These are phyloP conservation scores for Blastobotrys americana DNA, from an alignment of 805 yeast species.

Conservation along the genomic window DNA sequence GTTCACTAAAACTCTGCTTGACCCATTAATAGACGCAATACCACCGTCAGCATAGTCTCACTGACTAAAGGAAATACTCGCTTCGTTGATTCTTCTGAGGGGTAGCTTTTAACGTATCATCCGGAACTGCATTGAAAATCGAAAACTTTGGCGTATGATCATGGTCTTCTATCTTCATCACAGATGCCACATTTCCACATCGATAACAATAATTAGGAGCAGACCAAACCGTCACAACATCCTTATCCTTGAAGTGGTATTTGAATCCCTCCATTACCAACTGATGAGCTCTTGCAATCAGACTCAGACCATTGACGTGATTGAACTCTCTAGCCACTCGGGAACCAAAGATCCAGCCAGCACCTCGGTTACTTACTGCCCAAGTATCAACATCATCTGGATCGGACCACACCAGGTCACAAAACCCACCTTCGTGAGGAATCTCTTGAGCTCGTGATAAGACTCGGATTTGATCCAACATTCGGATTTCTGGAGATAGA, in stretches of 20 bases:
- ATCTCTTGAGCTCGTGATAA: slow-evolving; percentile 95
- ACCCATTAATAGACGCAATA: no score
- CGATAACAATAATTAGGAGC: slow-evolving; percentile 97
- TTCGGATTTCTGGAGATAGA: slow-evolving; percentile 90
- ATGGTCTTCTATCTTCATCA: slow-evolving; percentile 82
- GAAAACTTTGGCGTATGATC: slow-evolving; percentile 81
- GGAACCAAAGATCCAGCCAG: slow-evolving; percentile 96
- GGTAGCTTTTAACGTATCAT: slow-evolving; percentile 21
- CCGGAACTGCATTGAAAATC: slow-evolving; percentile 82
- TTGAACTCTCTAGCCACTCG: slow-evolving; percentile 93
- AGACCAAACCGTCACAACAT: slow-evolving; percentile 96
- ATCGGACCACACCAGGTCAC: slow-evolving; percentile 96
- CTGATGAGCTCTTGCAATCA: slow-evolving; percentile 96
- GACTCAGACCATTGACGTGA: slow-evolving; percentile 79
- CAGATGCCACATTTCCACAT: slow-evolving; percentile 97
- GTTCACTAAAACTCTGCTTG: no score
- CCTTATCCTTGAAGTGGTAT: slow-evolving; percentile 92
- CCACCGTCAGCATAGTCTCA: no score
- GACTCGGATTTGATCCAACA: slow-evolving; percentile 94
- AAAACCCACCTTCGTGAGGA: slow-evolving; percentile 98
- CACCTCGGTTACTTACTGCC: slow-evolving; percentile 98
- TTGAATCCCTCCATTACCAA: slow-evolving; percentile 97
- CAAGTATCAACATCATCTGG: slow-evolving; percentile 97
- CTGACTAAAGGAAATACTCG: slow-evolving; percentile 23
- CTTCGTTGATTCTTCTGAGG: slow-evolving; percentile 22